Evolutionary conservation across 768 basidiomycete genomes (phyloP).

Genomic region (Mycena leptocephala): DNA sequence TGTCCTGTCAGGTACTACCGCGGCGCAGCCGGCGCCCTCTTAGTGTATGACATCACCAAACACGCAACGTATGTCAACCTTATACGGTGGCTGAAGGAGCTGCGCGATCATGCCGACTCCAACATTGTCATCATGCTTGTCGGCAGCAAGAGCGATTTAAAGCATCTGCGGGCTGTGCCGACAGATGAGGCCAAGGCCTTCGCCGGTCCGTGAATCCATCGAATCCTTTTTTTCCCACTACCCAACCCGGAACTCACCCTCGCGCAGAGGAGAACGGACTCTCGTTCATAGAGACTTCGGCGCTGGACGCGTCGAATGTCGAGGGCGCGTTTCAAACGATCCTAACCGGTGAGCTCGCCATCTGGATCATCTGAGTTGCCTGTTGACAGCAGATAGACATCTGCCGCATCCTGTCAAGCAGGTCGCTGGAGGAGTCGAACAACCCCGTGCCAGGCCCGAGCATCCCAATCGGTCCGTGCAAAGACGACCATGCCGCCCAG

Average conservation of each 20-base stretch:
- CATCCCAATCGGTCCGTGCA: constrained; percentile 87
- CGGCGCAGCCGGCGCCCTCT: constrained; percentile 92
- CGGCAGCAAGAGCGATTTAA: constrained; percentile 99
- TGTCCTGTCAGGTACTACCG: constrained; percentile 86
- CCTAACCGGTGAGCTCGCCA: constrained; percentile 78
- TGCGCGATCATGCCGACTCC: constrained; percentile 94
- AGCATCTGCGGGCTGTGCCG: constrained; percentile 95
- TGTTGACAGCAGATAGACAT: constrained; percentile 74
- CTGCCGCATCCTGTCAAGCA: constrained; percentile 97
- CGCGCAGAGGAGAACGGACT: constrained; percentile 89
- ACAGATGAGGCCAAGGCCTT: constrained; percentile 98
- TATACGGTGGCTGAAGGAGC: constrained; percentile 95
- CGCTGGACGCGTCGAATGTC: constrained; percentile 99
- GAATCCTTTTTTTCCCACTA: background rate
- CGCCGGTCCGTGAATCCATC: constrained; percentile 73
- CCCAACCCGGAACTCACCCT: background rate
- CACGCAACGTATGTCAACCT: constrained; percentile 96
- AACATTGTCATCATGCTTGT: constrained; percentile 97
- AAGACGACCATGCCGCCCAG: constrained; percentile 72
- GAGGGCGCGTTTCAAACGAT: constrained; percentile 98
- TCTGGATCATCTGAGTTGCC: background rate
- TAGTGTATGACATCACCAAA: constrained; percentile 96
- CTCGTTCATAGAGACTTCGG: constrained; percentile 98
- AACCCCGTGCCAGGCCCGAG: constrained; percentile 88
- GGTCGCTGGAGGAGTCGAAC: constrained; percentile 89